Conservation (phyloP, 1,139 yeast species). For the Yamadazyma triangularis region DNA sequence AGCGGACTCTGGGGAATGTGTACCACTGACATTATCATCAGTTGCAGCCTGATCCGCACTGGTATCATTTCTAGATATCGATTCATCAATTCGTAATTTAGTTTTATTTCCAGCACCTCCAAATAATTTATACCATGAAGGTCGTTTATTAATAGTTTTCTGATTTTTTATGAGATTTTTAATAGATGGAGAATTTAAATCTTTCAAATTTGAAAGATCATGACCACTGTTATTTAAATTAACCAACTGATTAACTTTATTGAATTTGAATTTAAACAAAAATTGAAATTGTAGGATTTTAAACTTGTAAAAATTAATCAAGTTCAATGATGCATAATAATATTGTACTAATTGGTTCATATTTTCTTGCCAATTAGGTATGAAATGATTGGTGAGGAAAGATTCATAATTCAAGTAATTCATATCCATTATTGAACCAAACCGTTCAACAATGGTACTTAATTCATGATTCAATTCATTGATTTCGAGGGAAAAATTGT, state of each 20-base stretch:
- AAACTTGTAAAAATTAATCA: slow-evolving; percentile 42
- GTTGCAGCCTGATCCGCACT: too few species aligned
- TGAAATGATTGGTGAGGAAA: slow-evolving; percentile 28
- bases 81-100: not conserved
- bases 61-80: not conserved
- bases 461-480: slow-evolving; percentile 24
- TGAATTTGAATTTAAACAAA: slow-evolving; percentile 37
- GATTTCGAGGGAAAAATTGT: slow-evolving; percentile 43
- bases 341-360: slow-evolving; percentile 40
- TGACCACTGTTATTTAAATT: slow-evolving; percentile 17
- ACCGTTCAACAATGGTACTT: slow-evolving; percentile 36
- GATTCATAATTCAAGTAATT: slow-evolving; percentile 39
- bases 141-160: slow-evolving; percentile 16
- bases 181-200: slow-evolving; percentile 40
- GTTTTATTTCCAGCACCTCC: slow-evolving; percentile 23
- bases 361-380: slow-evolving; percentile 47
- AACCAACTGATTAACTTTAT: slow-evolving; percentile 35
- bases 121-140: slow-evolving; percentile 45
- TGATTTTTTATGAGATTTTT: slow-evolving; percentile 29
- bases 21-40: not conserved
- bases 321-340: slow-evolving; percentile 32
- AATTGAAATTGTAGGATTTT: slow-evolving; percentile 42
- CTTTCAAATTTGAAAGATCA: slow-evolving; percentile 25
- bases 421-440: slow-evolving; percentile 44
- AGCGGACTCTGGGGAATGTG: not conserved